A percentile compares a stretch with the other conserved stretches of the same genome.
phyloP scores from a whole-genome alignment of 208 protist genomes.

The Phytomonas sp. region DNA sequence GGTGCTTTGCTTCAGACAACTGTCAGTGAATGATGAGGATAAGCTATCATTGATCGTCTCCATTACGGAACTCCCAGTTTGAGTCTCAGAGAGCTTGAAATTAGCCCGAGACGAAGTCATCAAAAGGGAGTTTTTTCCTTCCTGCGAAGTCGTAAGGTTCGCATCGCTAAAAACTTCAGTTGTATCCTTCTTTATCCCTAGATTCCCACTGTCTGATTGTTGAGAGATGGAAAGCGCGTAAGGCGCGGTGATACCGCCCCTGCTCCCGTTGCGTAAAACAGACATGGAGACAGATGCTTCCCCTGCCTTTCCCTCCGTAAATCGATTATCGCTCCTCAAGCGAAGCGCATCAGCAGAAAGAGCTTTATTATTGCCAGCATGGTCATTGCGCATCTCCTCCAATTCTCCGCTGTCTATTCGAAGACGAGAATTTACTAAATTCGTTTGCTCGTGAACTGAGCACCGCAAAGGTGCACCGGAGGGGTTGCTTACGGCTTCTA shows the following conservation, averaged over 20 bases:
- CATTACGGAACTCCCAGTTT: neutral
- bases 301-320: no score
- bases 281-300: no score
- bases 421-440: neutral
- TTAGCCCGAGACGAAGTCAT: neutral
- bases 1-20: neutral
- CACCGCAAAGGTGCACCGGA: constrained; percentile 19
- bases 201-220: neutral
- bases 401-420: neutral
- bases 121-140: neutral
- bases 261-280: neutral
- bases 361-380: no score
- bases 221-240: neutral
- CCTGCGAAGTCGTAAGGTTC: neutral
- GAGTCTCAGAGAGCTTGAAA: neutral
- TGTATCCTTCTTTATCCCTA: neutral
- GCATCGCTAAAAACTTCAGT: neutral
- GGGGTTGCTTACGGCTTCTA: constrained; percentile 25
- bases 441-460: neutral
- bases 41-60: neutral
- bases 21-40: neutral
- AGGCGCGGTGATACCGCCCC: neutral
- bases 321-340: no score
- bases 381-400: neutral
- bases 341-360: no score